Percentiles rank a stretch among this genome's conserved stretches.
Evolutionary conservation across 1,139 yeast species (phyloP).

Genomic region (Candida sanyaensis): DNA sequence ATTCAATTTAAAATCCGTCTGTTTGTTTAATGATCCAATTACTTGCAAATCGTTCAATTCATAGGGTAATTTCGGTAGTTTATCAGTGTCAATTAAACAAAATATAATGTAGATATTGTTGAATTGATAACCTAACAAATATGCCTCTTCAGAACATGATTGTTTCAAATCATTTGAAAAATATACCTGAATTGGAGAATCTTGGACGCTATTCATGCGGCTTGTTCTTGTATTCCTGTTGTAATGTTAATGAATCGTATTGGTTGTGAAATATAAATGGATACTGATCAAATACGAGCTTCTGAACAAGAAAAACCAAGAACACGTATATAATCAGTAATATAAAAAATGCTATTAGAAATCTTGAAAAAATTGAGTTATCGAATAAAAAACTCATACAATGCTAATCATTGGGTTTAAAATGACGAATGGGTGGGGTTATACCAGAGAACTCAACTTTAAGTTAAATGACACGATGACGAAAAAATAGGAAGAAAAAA

Average conservation of each 20-base stretch:
- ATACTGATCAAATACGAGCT: conserved; percentile 7
- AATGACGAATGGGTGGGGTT: too few relatives aligned
- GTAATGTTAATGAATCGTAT: background rate
- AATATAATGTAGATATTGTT: conserved; percentile 26
- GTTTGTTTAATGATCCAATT: conserved; percentile 22
- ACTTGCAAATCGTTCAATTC: conserved; percentile 18
- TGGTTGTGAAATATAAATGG: conserved; percentile 7
- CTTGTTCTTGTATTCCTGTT: background rate
- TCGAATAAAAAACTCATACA: background rate
- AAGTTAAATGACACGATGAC: background rate
- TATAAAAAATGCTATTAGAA: background rate
- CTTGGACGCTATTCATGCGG: conserved; percentile 11
- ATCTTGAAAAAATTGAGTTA: conserved; percentile 1
- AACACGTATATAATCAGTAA: background rate
- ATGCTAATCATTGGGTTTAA: background rate
- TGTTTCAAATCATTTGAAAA: conserved; percentile 35
- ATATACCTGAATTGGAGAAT: conserved; percentile 26
- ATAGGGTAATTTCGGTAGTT: conserved; percentile 12
- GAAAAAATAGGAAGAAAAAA: background rate
- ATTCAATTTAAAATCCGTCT: conserved; percentile 11
- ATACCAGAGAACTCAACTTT: too few relatives aligned
- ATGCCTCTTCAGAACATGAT: conserved; percentile 7
- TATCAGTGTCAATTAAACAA: conserved; percentile 18
- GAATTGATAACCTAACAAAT: conserved; percentile 30
- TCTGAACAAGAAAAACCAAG: conserved; percentile 2